Conservation (phyloP, 139 green algal species). For the Asterochloris erici region DNA sequence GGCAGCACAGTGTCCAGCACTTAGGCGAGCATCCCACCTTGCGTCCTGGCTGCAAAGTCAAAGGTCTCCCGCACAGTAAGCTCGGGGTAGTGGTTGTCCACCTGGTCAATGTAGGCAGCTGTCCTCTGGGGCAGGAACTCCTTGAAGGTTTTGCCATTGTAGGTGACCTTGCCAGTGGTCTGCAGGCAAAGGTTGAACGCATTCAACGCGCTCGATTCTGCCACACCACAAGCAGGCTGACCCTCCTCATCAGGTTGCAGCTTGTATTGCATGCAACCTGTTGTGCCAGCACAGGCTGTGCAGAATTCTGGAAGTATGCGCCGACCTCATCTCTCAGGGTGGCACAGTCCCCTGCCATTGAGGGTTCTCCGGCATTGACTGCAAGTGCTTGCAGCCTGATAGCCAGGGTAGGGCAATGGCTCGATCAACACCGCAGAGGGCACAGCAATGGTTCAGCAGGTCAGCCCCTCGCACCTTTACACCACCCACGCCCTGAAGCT, state of each 20-base stretch:
- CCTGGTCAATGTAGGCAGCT: conserved; percentile 49
- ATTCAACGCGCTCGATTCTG: too few species aligned
- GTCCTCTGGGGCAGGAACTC: conserved; percentile 53
- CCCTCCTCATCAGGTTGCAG: background rate
- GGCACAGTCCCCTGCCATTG: too few species aligned
- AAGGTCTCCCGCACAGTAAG: conserved; percentile 49
- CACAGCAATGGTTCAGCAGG: background rate
- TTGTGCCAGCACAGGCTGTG: background rate
- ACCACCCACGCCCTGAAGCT: background rate
- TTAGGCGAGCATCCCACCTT: background rate
- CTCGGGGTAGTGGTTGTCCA: conserved; percentile 36
- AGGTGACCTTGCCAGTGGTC: conserved; percentile 42
- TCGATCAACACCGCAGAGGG: background rate
- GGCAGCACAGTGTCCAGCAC: too few species aligned
- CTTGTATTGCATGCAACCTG: background rate
- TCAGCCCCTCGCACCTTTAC: conserved; percentile 16
- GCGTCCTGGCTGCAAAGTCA: conserved; percentile 36
- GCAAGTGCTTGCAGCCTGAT: background rate
- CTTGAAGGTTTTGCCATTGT: conserved; percentile 50
- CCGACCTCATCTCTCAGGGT: background rate
- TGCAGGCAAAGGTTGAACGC: background rate
- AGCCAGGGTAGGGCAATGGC: background rate
- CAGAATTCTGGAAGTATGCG: background rate
- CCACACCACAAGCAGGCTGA: background rate
- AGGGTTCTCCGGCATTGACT: too few species aligned